Conservation (phyloP, 2,329 filamentous ascomycete species). For the Albophoma yamanashiensis region DNA sequence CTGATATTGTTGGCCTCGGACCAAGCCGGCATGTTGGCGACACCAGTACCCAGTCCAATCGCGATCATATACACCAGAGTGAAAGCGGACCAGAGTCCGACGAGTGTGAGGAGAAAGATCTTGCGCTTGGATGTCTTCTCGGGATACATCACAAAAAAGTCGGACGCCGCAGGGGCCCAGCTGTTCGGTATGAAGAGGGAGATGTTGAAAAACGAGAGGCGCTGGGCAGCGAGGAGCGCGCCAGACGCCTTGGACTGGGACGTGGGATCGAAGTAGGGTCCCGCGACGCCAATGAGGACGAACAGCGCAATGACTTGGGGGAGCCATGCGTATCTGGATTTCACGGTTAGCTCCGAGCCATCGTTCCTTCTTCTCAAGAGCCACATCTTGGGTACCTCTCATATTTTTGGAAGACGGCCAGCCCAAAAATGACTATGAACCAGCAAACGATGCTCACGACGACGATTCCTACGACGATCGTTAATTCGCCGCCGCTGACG, state of each 20-base stretch:
- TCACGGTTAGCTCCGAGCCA: background rate
- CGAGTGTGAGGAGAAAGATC: conserved; percentile 59
- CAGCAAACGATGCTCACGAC: conserved; percentile 65
- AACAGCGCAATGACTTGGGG: conserved; percentile 63
- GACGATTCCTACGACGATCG: conserved; percentile 64
- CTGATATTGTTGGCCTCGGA: conserved; percentile 36
- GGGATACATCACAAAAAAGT: conserved; percentile 75
- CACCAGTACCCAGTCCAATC: conserved; percentile 40
- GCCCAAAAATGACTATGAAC: conserved; percentile 55
- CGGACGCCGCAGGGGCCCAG: conserved; percentile 65
- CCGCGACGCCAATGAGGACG: conserved; percentile 60
- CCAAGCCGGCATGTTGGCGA: conserved; percentile 39
- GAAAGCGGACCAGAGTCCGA: conserved; percentile 48
- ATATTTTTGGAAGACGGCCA: conserved; percentile 54
- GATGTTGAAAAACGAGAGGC: conserved; percentile 59
- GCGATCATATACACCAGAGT: conserved; percentile 59
- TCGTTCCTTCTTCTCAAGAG: too few relatives aligned
- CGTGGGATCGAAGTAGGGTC: conserved; percentile 49
- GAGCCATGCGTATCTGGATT: conserved; percentile 32
- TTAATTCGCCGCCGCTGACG: conserved; percentile 53
- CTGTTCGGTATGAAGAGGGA: conserved; percentile 40
- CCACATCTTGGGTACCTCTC: conserved; percentile 34
- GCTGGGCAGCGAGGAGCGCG: conserved; percentile 51
- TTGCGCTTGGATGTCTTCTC: conserved; percentile 44
- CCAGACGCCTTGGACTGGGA: conserved; percentile 46